A percentile compares a stretch with the other conserved stretches of the same genome.
phyloP scores from a whole-genome alignment of 129 eudicot genomes.

The Arctium minus region DNA sequence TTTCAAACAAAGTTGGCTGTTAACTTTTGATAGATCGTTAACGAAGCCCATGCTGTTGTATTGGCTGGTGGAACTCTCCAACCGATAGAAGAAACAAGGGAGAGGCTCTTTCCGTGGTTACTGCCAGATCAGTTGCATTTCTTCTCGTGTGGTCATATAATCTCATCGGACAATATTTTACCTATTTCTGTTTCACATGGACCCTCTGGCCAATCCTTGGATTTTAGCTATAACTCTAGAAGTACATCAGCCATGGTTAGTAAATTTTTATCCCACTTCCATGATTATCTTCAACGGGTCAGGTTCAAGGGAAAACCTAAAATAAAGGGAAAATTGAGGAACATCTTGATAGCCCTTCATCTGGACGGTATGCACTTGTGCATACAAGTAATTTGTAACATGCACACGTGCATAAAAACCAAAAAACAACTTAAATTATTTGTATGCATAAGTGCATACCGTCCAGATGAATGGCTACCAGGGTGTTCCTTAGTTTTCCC shows the following conservation, averaged over 20 bases:
- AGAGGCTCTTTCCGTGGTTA: constrained; percentile 84
- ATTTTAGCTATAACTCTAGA: constrained; percentile 77
- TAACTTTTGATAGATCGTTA: constrained; percentile 44
- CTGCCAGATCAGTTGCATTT: constrained; percentile 57
- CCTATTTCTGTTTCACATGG: constrained; percentile 87
- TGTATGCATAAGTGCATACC: no score
- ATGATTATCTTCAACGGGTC: not conserved
- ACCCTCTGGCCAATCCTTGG: constrained; percentile 79
- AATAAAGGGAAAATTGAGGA: no score
- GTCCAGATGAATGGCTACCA: no score
- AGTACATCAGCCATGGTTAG: constrained; percentile 63
- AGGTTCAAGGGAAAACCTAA: no score
- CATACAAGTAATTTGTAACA: no score
- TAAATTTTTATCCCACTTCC: constrained; percentile 7
- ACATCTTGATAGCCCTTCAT: no score
- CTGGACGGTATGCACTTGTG: no score
- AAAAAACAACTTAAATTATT: no score
- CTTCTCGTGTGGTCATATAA: constrained; percentile 88
- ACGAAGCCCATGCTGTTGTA: constrained; percentile 87
- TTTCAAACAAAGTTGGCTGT: not conserved
- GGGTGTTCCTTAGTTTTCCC: no score
- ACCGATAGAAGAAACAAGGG: constrained; percentile 91
- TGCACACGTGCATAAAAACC: no score
- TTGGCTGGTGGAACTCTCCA: constrained; percentile 98
- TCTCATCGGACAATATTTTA: constrained; percentile 68